Percentiles rank a stretch among this genome's conserved stretches.
These are phyloP conservation scores for Macaranga tanarius DNA, from an alignment of 441 rosid species.

Conservation along the genomic window DNA sequence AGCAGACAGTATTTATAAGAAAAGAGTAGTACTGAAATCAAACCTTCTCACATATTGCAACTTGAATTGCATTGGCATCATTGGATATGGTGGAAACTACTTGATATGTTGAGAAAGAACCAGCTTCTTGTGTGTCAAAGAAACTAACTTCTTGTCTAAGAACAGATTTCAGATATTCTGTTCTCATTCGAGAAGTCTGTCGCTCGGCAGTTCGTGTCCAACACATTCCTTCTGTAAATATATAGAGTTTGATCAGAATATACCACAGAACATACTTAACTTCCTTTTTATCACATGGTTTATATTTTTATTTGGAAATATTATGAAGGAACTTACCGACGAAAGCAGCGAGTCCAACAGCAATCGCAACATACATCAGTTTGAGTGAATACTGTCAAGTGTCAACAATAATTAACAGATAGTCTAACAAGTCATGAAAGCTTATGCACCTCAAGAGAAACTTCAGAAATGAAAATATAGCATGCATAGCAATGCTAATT, in stretches of 20 bases:
- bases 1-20: too few relatives aligned
- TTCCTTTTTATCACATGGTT: background rate
- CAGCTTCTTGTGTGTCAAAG: conserved; percentile 63
- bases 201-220: conserved; percentile 76
- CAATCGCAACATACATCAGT: conserved; percentile 60
- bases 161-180: conserved; percentile 61
- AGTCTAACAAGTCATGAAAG: conserved; percentile 2
- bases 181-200: conserved; percentile 62
- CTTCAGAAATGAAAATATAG: too few relatives aligned
- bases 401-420: conserved; percentile 18
- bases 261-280: too few relatives aligned
- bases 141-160: conserved; percentile 67
- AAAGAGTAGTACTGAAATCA: background rate
- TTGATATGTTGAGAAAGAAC: conserved; percentile 61
- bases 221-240: conserved; percentile 61
- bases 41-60: conserved; percentile 67
- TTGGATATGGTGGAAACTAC: conserved; percentile 64
- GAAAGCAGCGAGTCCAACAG: conserved; percentile 58
- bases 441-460: background rate
- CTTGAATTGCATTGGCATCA: conserved; percentile 71
- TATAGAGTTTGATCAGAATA: background rate
- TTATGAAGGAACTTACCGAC: conserved; percentile 45
- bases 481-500: too few relatives aligned
- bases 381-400: conserved; percentile 48
- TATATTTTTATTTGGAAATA: too few relatives aligned